A percentile compares a stretch with the other conserved stretches of the same genome.
phyloP scores from a whole-genome alignment of 1,139 yeast genomes.

The Keqinozyma sinolaborantium region DNA sequence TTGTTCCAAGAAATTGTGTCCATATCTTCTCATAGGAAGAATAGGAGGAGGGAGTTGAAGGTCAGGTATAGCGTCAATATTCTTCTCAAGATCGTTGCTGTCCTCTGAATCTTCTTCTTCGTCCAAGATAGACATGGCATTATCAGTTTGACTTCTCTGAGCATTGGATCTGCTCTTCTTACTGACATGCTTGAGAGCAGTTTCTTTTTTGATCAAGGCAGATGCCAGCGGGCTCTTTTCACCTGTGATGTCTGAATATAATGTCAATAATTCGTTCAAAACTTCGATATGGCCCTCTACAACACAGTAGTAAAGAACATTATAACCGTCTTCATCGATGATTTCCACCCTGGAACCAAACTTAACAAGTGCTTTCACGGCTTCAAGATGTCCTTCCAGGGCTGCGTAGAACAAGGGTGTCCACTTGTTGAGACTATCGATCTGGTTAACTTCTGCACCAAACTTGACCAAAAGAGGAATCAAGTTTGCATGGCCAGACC shows the following conservation, averaged over 20 bases:
- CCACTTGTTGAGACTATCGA: constrained; percentile 89
- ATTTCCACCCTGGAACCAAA: constrained; percentile 70
- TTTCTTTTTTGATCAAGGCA: constrained; percentile 1
- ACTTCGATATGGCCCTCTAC: constrained; percentile 90
- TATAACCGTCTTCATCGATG: constrained; percentile 79
- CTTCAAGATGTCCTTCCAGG: constrained; percentile 72
- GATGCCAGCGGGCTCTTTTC: constrained; percentile 2
- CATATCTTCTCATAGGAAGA: constrained; percentile 86
- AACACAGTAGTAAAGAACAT: constrained; percentile 85
- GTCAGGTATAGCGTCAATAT: constrained; percentile 79
- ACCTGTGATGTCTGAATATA: constrained; percentile 13
- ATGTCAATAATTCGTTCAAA: constrained; percentile 57
- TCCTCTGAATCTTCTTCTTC: constrained; percentile 42
- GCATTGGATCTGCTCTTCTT: constrained; percentile 4
- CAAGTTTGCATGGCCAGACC: constrained; percentile 72
- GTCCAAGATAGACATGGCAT: constrained; percentile 25
- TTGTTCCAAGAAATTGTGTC: constrained; percentile 91
- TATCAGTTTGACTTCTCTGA: constrained; percentile 2
- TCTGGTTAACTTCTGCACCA: constrained; percentile 76
- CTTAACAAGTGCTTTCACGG: constrained; percentile 68
- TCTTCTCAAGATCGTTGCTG: constrained; percentile 25
- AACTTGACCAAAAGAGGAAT: constrained; percentile 64
- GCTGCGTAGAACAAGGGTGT: constrained; percentile 91
- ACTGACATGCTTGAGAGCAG: constrained; percentile 3
- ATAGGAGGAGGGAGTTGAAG: constrained; percentile 93